Evolutionary conservation across 139 green algal species (phyloP).

Genomic region (Micromonas pusilla): DNA sequence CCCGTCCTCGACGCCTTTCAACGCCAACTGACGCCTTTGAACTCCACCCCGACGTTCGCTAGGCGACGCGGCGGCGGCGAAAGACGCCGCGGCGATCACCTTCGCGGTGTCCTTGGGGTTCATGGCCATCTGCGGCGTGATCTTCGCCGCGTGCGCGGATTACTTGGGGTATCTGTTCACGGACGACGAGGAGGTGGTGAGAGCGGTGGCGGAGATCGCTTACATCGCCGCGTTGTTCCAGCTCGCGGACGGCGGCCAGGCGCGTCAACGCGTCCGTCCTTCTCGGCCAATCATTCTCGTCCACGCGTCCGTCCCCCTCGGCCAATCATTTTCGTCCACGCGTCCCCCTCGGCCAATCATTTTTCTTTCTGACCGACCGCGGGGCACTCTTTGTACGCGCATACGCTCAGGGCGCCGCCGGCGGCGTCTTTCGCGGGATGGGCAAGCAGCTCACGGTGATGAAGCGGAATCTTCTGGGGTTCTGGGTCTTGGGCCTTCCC

Average conservation of each 20-base stretch:
- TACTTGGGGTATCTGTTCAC: not conserved
- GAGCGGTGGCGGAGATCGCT: not conserved
- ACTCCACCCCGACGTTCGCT: too few relatives aligned
- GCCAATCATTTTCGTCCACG: too few relatives aligned
- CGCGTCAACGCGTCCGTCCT: too few relatives aligned
- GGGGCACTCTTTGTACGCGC: too few relatives aligned
- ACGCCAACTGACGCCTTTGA: too few relatives aligned
- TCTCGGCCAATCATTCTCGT: too few relatives aligned
- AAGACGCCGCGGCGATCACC: not conserved
- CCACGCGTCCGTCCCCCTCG: too few relatives aligned
- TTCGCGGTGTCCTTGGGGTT: not conserved
- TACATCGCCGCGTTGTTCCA: slow-evolving; percentile 10
- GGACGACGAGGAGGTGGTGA: not conserved
- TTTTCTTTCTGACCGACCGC: too few relatives aligned
- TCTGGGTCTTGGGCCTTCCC: slow-evolving; percentile 1
- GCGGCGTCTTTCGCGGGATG: slow-evolving; percentile 9
- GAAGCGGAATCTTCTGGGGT: not conserved
- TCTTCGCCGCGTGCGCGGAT: not conserved
- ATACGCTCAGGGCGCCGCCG: too few relatives aligned
- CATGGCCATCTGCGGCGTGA: not conserved
- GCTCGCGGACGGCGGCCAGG: not conserved
- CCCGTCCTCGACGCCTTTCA: too few relatives aligned
- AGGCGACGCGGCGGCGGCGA: not conserved
- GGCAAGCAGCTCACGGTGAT: not conserved
- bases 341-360: too few relatives aligned